These are phyloP conservation scores for Lichtheimia ramosa DNA, from an alignment of 371 early-diverging fungal genomes.

Conservation along the genomic window DNA sequence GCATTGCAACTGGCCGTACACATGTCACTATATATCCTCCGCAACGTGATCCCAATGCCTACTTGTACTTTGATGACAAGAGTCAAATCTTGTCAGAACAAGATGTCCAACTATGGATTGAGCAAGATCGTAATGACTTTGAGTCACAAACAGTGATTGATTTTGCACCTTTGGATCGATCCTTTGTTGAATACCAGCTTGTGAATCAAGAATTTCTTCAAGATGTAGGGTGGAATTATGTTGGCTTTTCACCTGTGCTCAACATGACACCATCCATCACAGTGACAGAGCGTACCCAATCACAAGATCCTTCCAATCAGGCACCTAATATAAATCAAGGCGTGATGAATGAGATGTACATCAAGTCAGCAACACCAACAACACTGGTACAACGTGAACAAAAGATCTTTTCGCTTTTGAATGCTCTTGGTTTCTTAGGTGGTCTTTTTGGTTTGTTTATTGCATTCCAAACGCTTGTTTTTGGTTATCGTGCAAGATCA, in stretches of 20 bases:
- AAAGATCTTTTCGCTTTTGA: slow-evolving; percentile 24
- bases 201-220: slow-evolving; percentile 17
- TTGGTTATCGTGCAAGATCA: slow-evolving; percentile 39
- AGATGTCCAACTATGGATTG: slow-evolving; percentile 15
- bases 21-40: slow-evolving; percentile 26
- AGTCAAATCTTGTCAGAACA: slow-evolving; percentile 7
- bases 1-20: slow-evolving; percentile 9
- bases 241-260: slow-evolving; percentile 20
- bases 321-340: neutral
- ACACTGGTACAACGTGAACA: slow-evolving; percentile 14
- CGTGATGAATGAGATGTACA: slow-evolving; percentile 5
- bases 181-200: slow-evolving; percentile 20
- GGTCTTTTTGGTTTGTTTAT: slow-evolving; percentile 36
- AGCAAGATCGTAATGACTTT: slow-evolving; percentile 25
- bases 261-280: slow-evolving; percentile 17
- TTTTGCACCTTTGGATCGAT: slow-evolving; percentile 13
- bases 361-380: slow-evolving; percentile 14
- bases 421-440: slow-evolving; percentile 29
- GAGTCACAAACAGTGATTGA: slow-evolving; percentile 20
- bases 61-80: slow-evolving; percentile 14
- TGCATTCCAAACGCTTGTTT: slow-evolving; percentile 27
- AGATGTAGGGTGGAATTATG: slow-evolving; percentile 25
- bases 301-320: neutral
- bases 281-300: slow-evolving; percentile 12
- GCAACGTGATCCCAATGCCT: slow-evolving; percentile 21